phyloP scores from a whole-genome alignment of 108 stramenopile genomes.

The Fistulifera pelliculosa region DNA sequence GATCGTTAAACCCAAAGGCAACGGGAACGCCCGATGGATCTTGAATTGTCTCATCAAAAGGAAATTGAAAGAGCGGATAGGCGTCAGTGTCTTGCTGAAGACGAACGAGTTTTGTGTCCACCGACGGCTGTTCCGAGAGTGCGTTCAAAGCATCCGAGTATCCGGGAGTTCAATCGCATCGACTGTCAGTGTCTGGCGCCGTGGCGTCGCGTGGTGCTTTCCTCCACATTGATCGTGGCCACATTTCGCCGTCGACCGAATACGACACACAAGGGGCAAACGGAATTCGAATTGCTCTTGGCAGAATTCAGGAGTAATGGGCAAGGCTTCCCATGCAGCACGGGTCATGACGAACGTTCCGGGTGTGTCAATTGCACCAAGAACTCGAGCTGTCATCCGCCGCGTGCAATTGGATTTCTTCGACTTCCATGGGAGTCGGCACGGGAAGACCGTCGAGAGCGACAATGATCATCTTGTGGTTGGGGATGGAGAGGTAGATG shows the following conservation, averaged over 20 bases:
- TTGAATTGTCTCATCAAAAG: too few relatives aligned
- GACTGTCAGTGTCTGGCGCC: background rate
- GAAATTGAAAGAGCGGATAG: too few relatives aligned
- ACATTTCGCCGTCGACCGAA: background rate
- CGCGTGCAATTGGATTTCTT: background rate
- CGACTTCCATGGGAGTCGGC: background rate
- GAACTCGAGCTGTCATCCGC: conserved; percentile 13
- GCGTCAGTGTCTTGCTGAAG: background rate
- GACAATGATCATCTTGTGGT: background rate
- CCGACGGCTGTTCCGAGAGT: background rate
- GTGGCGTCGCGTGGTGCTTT: conserved; percentile 1
- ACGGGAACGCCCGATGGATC: too few relatives aligned
- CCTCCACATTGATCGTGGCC: conserved; percentile 8
- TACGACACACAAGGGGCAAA: conserved; percentile 10
- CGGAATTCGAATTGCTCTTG: conserved; percentile 4
- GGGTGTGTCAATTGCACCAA: conserved; percentile 10
- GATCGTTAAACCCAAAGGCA: too few relatives aligned
- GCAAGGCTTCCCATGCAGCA: background rate
- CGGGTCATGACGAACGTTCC: conserved; percentile 8
- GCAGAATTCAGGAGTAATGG: conserved; percentile 1
- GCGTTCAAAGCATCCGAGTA: too few relatives aligned
- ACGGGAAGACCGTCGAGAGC: conserved; percentile 6
- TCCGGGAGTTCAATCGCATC: background rate
- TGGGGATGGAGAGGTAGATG: background rate
- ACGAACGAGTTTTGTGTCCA: background rate